Evolutionary conservation across 768 basidiomycete genomes (phyloP).

Genomic region (Russula olivacea): DNA sequence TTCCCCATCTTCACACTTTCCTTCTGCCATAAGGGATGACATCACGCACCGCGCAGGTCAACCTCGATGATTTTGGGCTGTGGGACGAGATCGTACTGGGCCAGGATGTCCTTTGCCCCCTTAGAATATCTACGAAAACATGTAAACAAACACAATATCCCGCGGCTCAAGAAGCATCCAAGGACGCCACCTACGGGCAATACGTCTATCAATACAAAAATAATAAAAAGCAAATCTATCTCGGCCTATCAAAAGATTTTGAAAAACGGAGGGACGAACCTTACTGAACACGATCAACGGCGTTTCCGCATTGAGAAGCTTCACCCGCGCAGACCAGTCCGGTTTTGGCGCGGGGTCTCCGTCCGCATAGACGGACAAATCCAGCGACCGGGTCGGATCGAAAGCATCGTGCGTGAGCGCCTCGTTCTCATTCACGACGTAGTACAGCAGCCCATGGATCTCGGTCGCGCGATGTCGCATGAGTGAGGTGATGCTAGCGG

Average conservation of each 20-base stretch:
- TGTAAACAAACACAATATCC: background rate
- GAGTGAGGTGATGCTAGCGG: slow-evolving; percentile 20
- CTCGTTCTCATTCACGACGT: slow-evolving; percentile 48
- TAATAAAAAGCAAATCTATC: background rate
- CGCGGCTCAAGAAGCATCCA: background rate
- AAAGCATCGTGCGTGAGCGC: slow-evolving; percentile 30
- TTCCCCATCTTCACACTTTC: background rate
- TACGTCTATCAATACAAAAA: slow-evolving; percentile 44
- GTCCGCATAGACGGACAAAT: slow-evolving; percentile 50
- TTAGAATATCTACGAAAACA: slow-evolving; percentile 45
- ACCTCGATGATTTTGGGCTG: slow-evolving; percentile 69
- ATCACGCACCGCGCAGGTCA: slow-evolving; percentile 54
- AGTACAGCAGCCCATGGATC: slow-evolving; percentile 65
- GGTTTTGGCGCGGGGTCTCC: slow-evolving; percentile 32
- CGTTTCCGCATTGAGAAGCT: slow-evolving; percentile 41
- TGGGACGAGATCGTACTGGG: slow-evolving; percentile 53
- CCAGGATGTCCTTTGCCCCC: slow-evolving; percentile 57
- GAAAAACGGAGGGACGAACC: slow-evolving; percentile 35
- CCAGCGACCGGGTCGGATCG: slow-evolving; percentile 44
- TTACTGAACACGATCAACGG: slow-evolving; percentile 82
- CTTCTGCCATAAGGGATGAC: background rate
- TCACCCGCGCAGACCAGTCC: slow-evolving; percentile 42
- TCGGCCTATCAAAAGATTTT: background rate
- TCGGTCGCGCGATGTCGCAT: slow-evolving; percentile 33
- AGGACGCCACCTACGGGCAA: slow-evolving; percentile 55